Base-by-base conservation (phyloP, 257 asterid genomes). In the Nicotiana noctiflora region DNA sequence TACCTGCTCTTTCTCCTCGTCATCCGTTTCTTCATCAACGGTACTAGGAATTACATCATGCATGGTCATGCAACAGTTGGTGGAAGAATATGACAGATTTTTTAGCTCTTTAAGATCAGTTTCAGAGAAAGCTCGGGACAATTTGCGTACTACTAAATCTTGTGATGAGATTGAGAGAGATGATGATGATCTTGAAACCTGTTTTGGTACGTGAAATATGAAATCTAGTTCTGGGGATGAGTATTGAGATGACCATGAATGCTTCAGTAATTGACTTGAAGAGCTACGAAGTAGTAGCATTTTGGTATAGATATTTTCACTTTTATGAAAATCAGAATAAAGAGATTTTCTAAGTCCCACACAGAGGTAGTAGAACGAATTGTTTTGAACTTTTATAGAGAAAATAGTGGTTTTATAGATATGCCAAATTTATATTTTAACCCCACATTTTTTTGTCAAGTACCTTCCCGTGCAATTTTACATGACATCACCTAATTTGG, bases 211-310 rank as follows among this genome's bases (percentile, higher is more conserved):
- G 25, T 75, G 82, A 7, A 75, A 31, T 17, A 53, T 29, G 52
- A 61, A 8, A n/a, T 77, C 82, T 53, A 82, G 64, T 32, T 83
- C 86, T 13, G 81, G 74, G 29, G 75, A 62, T 21, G 79, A 13
- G 0, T 83, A 81, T 37, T 77, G 64, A 40, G 46, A 1, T 8
- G 19, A 6, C 83, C 84, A 83, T 82, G 70, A 5, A 59, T 21
- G 53, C 59, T 89, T 90, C 11, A 83, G 34, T 32, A 81, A 13
- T 40, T 87, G 86, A 8, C 84, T 79, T 75, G 91, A 87, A 51
- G 86, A 79, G 84, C 88, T 83, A 17, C 92, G 87, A 10, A 91
- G 84, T 32, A 91, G 84, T 32, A 89, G 85, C 93, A 89, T 87
- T 79, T 62, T 13, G 23, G n/a, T 62, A 64, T 75, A 1, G 11